Percentiles rank a stretch among this genome's conserved stretches.
Evolutionary conservation across 306 rosid species (phyloP).

Genomic region (Vigna angularis): DNA sequence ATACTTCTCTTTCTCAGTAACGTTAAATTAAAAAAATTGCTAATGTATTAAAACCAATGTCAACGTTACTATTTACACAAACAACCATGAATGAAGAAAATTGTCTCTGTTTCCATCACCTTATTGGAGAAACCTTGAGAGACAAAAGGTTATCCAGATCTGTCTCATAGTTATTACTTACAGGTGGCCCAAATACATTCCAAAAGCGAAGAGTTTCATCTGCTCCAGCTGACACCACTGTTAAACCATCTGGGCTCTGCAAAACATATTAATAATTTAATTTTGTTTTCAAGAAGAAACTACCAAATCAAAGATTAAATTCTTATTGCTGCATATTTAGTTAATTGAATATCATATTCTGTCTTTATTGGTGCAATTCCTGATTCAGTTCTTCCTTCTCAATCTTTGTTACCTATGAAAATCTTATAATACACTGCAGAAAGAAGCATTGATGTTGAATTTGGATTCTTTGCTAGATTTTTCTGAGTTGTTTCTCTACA

Average conservation of each 20-base stretch:
- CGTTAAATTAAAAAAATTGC: too few species aligned
- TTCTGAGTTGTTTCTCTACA: too few species aligned
- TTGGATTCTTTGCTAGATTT: too few species aligned
- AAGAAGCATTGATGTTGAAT: too few species aligned
- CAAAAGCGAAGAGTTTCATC: slow-evolving; percentile 80
- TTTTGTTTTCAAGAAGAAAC: neutral
- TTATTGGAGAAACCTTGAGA: slow-evolving; percentile 60
- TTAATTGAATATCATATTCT: too few species aligned
- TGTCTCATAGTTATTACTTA: slow-evolving; percentile 26
- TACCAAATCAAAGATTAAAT: neutral
- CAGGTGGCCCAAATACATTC: slow-evolving; percentile 76
- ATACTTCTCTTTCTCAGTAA: too few species aligned
- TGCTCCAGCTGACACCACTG: slow-evolving; percentile 77
- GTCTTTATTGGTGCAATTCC: too few species aligned
- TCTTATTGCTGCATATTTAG: too few species aligned
- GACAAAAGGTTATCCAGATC: slow-evolving; percentile 61
- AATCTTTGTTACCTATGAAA: too few species aligned
- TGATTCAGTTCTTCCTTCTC: too few species aligned
- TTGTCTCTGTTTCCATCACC: slow-evolving; percentile 52
- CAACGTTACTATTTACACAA: slow-evolving; percentile 28
- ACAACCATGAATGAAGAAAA: slow-evolving; percentile 1
- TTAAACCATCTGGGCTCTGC: slow-evolving; percentile 85
- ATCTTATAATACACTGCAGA: too few species aligned
- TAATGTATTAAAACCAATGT: slow-evolving; percentile 12
- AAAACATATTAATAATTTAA: slow-evolving; percentile 18